Evolutionary conservation across 2,329 filamentous ascomycete genomes (phyloP), one percentile per base, ranked within the genome.

Genomic region (Metarhizium rileyi): DNA sequence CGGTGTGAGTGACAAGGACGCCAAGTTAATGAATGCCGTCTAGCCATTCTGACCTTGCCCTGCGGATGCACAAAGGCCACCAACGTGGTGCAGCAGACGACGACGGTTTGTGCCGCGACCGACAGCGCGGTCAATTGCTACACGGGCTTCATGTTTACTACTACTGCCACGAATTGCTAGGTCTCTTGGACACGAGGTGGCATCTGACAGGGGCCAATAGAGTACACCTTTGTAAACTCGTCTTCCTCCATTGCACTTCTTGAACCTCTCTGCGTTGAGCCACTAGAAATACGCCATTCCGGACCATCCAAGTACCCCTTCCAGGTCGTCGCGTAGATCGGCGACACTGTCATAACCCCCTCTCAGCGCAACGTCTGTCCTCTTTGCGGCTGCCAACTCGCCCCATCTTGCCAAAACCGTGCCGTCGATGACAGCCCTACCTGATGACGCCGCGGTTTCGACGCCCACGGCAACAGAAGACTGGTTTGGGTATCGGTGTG

Each of bases 361-460:
- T 56, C 89, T 78, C 1, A 81, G 78, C 1, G 88, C 78, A 43
- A 91, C 81, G 67, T 95, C 90, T 6, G 74, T 76, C 56, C 84
- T 73, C 55, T 84, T 80, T 46, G 84, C 82, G 41, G 82, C 83
- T 5, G 86, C 78, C 54, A 95, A 65, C 67, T 93, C 88, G 38
- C 79, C 75, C 81, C 89, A 93, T 50, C 89, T 70, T 52, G 78
- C 75, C 53, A 95, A 65, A 38, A 95, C 61, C n/a, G 75, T 77
- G 0, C 89, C 90, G 63, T 96, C 90, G 4, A 96, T 76, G 47
- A 94, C 77, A 2, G 79, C 82, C 18, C 86, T 72, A 1, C 78
- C 79, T 0, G 75, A 78, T 1, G 75, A 77, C 3, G 57, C 51
- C 56, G 70, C 78, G 50, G 73, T 74, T 46, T 83, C 80, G 1